Percentiles rank a stretch among this genome's conserved stretches.
phyloP scores from a whole-genome alignment of 2,329 filamentous ascomycete species.

The Pestalotiopsis fici region DNA sequence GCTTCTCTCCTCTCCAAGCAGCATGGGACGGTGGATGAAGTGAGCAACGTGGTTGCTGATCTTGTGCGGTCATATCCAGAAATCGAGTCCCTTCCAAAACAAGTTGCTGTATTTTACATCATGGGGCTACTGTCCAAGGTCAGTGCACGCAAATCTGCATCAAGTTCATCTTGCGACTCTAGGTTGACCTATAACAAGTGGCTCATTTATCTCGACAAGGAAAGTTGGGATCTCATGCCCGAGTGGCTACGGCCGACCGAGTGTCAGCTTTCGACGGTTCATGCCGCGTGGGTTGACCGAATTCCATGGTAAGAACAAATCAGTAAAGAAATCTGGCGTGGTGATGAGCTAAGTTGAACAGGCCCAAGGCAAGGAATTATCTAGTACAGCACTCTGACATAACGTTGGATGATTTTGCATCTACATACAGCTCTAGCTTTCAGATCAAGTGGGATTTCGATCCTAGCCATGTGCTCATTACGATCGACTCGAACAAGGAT shows the following conservation, averaged over 20 bases:
- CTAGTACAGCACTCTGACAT: slow-evolving; percentile 29
- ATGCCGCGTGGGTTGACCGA: slow-evolving; percentile 32
- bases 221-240: slow-evolving; percentile 30
- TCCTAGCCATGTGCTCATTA: slow-evolving; percentile 24
- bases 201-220: slow-evolving; percentile 28
- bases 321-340: neutral
- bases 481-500: slow-evolving; percentile 12
- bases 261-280: slow-evolving; percentile 24
- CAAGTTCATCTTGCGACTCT: neutral
- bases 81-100: slow-evolving; percentile 29
- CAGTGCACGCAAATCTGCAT: neutral
- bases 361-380: slow-evolving; percentile 29
- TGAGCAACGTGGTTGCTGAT: slow-evolving; percentile 32
- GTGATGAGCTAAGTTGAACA: slow-evolving; percentile 9
- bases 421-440: slow-evolving; percentile 31
- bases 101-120: slow-evolving; percentile 31
- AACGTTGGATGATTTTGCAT: slow-evolving; percentile 31
- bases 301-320: slow-evolving; percentile 25
- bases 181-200: slow-evolving; percentile 17
- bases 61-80: slow-evolving; percentile 30
- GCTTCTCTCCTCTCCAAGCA: slow-evolving; percentile 23
- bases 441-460: slow-evolving; percentile 31
- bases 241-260: slow-evolving; percentile 28
- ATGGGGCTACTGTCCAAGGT: slow-evolving; percentile 30
- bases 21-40: slow-evolving; percentile 25